Base-by-base conservation (phyloP, 129 eudicot species). In the Centrapalus pauciflorus region DNA sequence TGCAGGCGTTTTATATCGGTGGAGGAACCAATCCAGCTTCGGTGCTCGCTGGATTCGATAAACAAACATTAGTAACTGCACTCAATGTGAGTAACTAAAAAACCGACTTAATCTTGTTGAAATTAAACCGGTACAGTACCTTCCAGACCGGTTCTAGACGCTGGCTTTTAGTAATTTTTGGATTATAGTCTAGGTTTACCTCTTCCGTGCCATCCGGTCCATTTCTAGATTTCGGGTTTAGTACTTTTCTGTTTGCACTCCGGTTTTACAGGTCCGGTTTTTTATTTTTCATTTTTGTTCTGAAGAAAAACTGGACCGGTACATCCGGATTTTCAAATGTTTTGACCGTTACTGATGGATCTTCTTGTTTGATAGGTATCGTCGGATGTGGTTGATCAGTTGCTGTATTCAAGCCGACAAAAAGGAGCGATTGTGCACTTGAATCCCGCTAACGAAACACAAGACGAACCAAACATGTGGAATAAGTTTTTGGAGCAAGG, bases 1-100 rank as follows among this genome's bases (percentile, higher is more conserved):
- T 74, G 83, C 87, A 90, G 97, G 48, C 97, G 50, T 90, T 86
- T 80, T 87, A 30, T 76, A 40, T 90, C 3, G 85, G 83, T 5
- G 97, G 97, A 59, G 97, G 97, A 62, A 27, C 50, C 2, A 38
- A 84, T 50, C 97, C 97, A 0, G 52, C 57, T 0, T 87, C 97
- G 0, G 77, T 90, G 1, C 95, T 90, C 6, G 72, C 85, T 23
- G 97, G 97, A 17, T 90, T 90, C 55, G 97, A 87, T 70, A 79
- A 14, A 0, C 61, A 56, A 1, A 82, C 87, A 2, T 41, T 90
- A 45, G 76, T 92, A 0, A 78, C 85, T 0, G 98, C 98, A 0
- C 33, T 93, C 55, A 93, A 93, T 62, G 98, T 93, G 57, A 83
- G 92, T 14, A 13, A 66, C 4, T 2, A 3, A 4, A 3, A 4